Conservation (phyloP, 177 flowering plant genomes). For the Telopea speciosissima region DNA sequence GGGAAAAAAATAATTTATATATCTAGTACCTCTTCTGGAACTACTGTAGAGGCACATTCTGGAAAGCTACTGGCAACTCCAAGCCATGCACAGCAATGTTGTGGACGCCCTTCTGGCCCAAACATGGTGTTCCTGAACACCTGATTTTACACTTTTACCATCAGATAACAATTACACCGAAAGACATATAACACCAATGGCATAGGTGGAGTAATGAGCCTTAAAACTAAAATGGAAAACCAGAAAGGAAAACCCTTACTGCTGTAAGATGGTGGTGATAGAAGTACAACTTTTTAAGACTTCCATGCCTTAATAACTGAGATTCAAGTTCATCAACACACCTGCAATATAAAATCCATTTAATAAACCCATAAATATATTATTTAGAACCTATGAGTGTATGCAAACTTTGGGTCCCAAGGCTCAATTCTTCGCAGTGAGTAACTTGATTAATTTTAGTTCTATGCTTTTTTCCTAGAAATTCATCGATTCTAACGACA, state of each 20-base stretch:
- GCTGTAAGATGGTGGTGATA: constrained; percentile 95
- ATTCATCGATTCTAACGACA: too few species aligned
- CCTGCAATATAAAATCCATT: constrained; percentile 29
- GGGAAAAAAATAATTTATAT: background rate
- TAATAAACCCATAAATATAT: too few species aligned
- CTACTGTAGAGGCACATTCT: constrained; percentile 84
- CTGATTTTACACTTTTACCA: constrained; percentile 29
- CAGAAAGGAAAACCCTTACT: constrained; percentile 34
- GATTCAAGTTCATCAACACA: constrained; percentile 92
- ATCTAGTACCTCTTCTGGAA: constrained; percentile 81
- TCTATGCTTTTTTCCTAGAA: too few species aligned
- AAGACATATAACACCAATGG: background rate
- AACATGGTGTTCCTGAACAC: constrained; percentile 99
- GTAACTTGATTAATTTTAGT: too few species aligned
- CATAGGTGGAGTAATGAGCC: background rate
- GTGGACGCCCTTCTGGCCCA: constrained; percentile 99
- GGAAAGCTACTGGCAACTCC: constrained; percentile 99
- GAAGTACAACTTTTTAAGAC: constrained; percentile 85
- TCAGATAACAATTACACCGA: background rate
- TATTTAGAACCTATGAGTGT: too few species aligned
- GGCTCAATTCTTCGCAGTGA: too few species aligned
- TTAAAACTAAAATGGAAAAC: constrained; percentile 5
- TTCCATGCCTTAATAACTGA: constrained; percentile 81
- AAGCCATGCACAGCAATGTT: constrained; percentile 99
- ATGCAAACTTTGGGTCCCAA: too few species aligned